phyloP scores from a whole-genome alignment of 768 basidiomycete genomes.

The Cytidiella melzeri region DNA sequence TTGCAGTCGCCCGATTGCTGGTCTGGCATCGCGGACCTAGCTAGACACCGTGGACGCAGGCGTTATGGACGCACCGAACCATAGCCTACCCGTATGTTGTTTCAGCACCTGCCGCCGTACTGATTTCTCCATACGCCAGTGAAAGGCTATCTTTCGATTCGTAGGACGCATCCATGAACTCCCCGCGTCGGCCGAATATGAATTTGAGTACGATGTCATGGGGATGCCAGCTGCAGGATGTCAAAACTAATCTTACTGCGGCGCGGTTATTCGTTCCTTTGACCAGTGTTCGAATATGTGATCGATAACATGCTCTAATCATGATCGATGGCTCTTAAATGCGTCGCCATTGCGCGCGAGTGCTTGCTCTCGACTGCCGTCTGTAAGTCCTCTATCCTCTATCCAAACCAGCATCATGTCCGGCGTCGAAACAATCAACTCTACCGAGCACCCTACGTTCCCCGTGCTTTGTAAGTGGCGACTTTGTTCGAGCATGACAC shows the following conservation, averaged over 20 bases:
- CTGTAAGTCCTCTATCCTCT: neutral
- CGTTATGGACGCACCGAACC: neutral
- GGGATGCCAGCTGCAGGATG: too few species aligned
- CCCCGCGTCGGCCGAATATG: neutral
- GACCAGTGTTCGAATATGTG: too few species aligned
- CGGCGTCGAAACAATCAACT: slow-evolving; percentile 51
- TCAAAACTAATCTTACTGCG: too few species aligned
- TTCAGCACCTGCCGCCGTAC: neutral
- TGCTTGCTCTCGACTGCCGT: too few species aligned
- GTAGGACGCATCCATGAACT: neutral
- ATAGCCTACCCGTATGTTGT: neutral
- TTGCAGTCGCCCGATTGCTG: neutral
- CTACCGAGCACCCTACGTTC: slow-evolving; percentile 36
- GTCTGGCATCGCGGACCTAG: neutral
- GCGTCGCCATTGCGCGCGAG: too few species aligned
- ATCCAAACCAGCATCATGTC: slow-evolving; percentile 29
- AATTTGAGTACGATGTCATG: too few species aligned
- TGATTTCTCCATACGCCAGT: too few species aligned
- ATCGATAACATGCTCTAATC: too few species aligned
- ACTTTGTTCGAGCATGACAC: slow-evolving; percentile 1
- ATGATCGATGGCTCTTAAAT: too few species aligned
- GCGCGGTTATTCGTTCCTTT: too few species aligned
- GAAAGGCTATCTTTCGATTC: neutral
- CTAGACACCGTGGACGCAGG: neutral
- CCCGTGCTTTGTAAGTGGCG: slow-evolving; percentile 41